These are phyloP conservation scores for Backusella psychrophila DNA, from an alignment of 192 early-diverging fungal species.

Conservation along the genomic window DNA sequence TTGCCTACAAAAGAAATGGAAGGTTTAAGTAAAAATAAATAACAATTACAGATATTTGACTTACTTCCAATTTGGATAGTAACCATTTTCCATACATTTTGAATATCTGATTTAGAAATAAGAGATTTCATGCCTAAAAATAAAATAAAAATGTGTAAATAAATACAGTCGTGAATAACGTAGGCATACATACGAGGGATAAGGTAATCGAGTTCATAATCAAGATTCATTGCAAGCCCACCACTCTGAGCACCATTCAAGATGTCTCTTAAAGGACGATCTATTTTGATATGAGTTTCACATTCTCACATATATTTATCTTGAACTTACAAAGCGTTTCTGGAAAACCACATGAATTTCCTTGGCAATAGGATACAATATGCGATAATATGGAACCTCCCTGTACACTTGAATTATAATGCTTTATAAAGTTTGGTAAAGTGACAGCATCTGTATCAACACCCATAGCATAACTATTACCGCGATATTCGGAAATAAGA, in stretches of 20 bases:
- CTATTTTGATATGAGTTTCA: background rate
- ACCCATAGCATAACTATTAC: slow-evolving; percentile 50
- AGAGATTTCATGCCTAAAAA: background rate
- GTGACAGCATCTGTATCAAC: slow-evolving; percentile 43
- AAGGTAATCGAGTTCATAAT: slow-evolving; percentile 45
- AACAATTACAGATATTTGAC: background rate
- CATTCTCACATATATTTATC: too few relatives aligned
- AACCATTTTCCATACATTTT: slow-evolving; percentile 13
- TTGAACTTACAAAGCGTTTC: background rate
- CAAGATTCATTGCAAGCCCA: slow-evolving; percentile 44
- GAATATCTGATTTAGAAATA: background rate
- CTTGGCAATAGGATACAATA: slow-evolving; percentile 17
- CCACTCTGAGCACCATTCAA: slow-evolving; percentile 57
- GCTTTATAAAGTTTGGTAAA: slow-evolving; percentile 46
- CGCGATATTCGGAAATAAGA: slow-evolving; percentile 45
- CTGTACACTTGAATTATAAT: slow-evolving; percentile 33
- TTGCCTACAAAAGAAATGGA: slow-evolving; percentile 5
- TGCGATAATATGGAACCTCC: slow-evolving; percentile 48
- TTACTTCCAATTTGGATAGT: slow-evolving; percentile 24
- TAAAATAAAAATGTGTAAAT: background rate
- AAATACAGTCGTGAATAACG: background rate
- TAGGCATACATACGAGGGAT: slow-evolving; percentile 6
- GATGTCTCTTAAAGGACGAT: slow-evolving; percentile 10
- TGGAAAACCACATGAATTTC: background rate
- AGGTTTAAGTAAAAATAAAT: background rate